Evolutionary conservation across 164 flowering plant species (phyloP).

Genomic region (Cinnamomum micranthum): DNA sequence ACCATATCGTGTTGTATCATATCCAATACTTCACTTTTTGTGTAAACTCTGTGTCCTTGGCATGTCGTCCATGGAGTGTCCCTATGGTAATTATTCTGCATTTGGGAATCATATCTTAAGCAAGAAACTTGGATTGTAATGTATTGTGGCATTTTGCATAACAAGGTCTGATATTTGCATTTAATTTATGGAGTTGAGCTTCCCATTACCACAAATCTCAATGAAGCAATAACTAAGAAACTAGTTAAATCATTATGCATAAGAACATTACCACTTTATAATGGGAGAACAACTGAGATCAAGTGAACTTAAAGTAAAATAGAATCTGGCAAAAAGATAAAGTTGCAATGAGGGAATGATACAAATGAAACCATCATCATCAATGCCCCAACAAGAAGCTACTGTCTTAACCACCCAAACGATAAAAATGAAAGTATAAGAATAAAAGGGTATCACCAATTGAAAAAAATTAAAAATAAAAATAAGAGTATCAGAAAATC

Average conservation of each 20-base stretch:
- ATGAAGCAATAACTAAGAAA: background rate
- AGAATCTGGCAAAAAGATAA: background rate
- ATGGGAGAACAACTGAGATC: background rate
- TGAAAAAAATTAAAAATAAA: too few species aligned
- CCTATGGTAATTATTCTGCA: too few species aligned
- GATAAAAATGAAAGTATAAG: background rate
- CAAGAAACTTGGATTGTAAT: too few species aligned
- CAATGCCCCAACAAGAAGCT: background rate
- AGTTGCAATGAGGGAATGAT: background rate
- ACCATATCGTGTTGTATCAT: too few species aligned
- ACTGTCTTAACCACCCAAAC: background rate
- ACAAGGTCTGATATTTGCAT: too few species aligned
- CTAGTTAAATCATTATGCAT: background rate
- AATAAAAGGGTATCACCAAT: background rate
- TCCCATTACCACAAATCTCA: background rate
- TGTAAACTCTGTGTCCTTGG: too few species aligned
- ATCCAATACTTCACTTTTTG: too few species aligned
- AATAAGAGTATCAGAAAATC: background rate
- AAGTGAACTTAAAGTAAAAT: background rate
- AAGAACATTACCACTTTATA: background rate
- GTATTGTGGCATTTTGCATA: too few species aligned
- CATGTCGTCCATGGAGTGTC: too few species aligned
- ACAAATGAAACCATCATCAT: background rate
- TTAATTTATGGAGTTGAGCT: too few species aligned
- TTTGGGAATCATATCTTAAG: too few species aligned